Conservation (phyloP, 352 stramenopile genomes). For the Pythium diclinum region DNA sequence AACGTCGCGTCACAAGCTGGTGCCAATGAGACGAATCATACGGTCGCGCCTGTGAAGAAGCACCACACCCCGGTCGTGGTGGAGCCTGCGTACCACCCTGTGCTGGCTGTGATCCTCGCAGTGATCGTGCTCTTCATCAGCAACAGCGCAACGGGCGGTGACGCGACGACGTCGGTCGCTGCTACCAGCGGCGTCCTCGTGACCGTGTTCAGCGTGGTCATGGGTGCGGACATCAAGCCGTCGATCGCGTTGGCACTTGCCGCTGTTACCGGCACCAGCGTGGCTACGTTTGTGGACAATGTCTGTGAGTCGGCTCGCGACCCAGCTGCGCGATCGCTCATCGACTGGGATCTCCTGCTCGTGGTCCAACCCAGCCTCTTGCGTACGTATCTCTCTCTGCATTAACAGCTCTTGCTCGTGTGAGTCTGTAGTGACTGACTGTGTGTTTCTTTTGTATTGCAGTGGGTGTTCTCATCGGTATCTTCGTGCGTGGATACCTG, state of each 20-base stretch:
- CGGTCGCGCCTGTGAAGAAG: not conserved
- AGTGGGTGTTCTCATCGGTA: slow-evolving; percentile 23
- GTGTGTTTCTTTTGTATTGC: not conserved
- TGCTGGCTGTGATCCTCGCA: slow-evolving; percentile 21
- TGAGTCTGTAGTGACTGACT: slow-evolving; percentile 1
- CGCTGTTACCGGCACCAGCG: slow-evolving; percentile 11
- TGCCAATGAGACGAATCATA: slow-evolving; percentile 19
- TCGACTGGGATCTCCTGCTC: slow-evolving; percentile 28
- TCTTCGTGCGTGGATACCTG: slow-evolving; percentile 18
- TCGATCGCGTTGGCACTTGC: slow-evolving; percentile 19
- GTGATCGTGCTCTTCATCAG: slow-evolving; percentile 24
- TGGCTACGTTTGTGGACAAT: slow-evolving; percentile 22
- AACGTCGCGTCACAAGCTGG: slow-evolving; percentile 4
- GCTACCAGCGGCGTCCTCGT: slow-evolving; percentile 19
- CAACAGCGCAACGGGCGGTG: slow-evolving; percentile 3
- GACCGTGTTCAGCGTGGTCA: slow-evolving; percentile 18
- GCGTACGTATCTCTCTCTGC: slow-evolving; percentile 7
- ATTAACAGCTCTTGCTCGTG: not conserved
- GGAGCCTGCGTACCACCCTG: slow-evolving; percentile 11
- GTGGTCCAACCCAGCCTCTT: slow-evolving; percentile 20
- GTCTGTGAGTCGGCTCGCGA: slow-evolving; percentile 14
- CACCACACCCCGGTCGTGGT: not conserved
- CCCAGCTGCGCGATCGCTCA: slow-evolving; percentile 5
- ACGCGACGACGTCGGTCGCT: slow-evolving; percentile 7
- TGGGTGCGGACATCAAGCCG: slow-evolving; percentile 12